Base-by-base conservation (phyloP, 2,329 filamentous ascomycete species). In the Thelonectria discophora region DNA sequence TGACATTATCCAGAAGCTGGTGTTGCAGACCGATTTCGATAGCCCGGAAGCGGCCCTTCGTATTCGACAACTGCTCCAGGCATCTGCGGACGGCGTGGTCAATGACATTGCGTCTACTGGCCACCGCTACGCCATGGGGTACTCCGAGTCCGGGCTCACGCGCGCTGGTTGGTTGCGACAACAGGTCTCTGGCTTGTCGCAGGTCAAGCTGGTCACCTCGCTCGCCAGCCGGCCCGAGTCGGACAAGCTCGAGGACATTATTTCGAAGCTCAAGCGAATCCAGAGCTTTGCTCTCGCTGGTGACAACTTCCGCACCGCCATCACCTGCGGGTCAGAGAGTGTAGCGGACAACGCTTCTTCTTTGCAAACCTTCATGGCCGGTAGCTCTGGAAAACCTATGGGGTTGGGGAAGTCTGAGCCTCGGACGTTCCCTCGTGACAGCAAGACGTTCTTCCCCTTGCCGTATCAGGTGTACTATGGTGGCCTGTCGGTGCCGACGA, bases 391-490 rank as follows among this genome's bases (percentile, higher is more conserved):
- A 6, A 70, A 60, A 7, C 58, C 60, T 2, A 52, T 82, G 79
- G 6, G 79, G 90, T 73, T 78, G 24, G 72, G 77, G 45, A 66
- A 62, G 43, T 56, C 64, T 5, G 65, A 63, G 18, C 68, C 64
- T 60, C 77, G 50, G 15, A 74, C 78, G 2, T 78, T 83, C 55
- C 74, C 78, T 13, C 79, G 79, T 64, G 83, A 88, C 64, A 81
- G 82, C 66, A 95, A 93, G 75, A 90, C 93, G 0, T 96, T 98
- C 79, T 98, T 97, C 78, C 90, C 94, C 21, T 84, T 99, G 17
- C 95, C 95, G 1, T 99, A 97, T 78, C 95, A 99, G 78, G 95
- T 99, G 34, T 97, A 97, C 75, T 98, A 98, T 74, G 93, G 94
- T 8, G 91, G 90, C 15, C 84, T 95, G 46, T 90, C 93, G 17